Base-by-base conservation (phyloP, 2,329 filamentous ascomycete species). In the Alternaria sp. region DNA sequence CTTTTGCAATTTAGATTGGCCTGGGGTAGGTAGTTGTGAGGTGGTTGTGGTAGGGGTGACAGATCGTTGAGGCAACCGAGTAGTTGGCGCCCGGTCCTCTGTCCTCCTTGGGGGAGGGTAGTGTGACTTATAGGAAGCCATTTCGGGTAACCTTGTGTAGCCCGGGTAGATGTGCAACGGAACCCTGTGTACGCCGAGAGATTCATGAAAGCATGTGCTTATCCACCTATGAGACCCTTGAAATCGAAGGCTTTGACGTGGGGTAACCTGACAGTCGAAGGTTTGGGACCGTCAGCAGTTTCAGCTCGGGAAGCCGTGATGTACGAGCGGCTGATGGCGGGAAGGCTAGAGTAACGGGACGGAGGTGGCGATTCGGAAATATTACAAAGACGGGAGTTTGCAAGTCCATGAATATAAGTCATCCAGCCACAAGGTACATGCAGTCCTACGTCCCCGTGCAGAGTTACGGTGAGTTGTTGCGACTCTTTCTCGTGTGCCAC, bases 51-150 rank as follows among this genome's bases (percentile, higher is more conserved):
- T 77, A 52, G 78, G 77, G 36, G 77, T 78, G 61, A 77, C 68
- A 13, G 77, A 79, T 65, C 74, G 73, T 65, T 79, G 74, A 51
- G 77, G 79, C 45, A 81, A 69, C 57, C 78, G 77, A 59, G 73
- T 79, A 43, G 74, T 74, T 10, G 71, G 72, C 62, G 71, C 65
- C 63, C 73, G 73, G 30, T 75, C 71, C 61, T 79, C 79, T 57
- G 66, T 66, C 67, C 74, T 77, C 66, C 70, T 76, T 67, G 75
- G 67, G 64, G 73, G 73, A 64, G 70, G 70, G 65, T 74, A 68
- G 50, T 79, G 77, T 74, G 79, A 77, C 72, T 79, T 81, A 75
- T 80, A 79, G 64, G 77, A 79, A 74, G 79, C 79, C 80, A 81
- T 81, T 59, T 74, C 71, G 72, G 73, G 73, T 68, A 74, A 63